Base-by-base conservation (phyloP, 2,329 filamentous ascomycete species). In the Pseudogymnoascus sp. region DNA sequence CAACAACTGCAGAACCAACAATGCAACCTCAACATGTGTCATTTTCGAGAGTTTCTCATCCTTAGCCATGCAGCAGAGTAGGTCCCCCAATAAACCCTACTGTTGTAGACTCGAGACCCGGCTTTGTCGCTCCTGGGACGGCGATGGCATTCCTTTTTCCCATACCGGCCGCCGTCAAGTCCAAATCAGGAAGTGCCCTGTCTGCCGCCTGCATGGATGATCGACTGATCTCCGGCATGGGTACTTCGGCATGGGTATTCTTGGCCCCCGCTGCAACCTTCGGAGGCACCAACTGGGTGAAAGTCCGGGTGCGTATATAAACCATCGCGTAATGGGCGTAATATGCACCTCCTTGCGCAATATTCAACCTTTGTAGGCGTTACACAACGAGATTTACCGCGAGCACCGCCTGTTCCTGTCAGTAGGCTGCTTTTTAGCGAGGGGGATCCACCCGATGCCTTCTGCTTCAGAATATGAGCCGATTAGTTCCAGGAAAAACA, bases 211-310 rank as follows among this genome's bases (percentile, higher is more conserved):
- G 45, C 45, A 52, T 52, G 10, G 7, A 52, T 33, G 45, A 52
- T 52, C 45, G 26, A 52, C 45, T 52, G 45, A 52, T 52, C 45
- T 30, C 26, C 45, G 45, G 26, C 26, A 52, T 52, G 45, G 41
- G 45, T 52, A 52, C n/a, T 26, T n/a, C 45, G 45, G 26, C 26
- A 52, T 52, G 45, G 41, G 45, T 52, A 52, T n/a, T 26, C n/a
- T 19, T 52, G 26, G 45, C 26, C 26, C 45, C 15, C 9, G 26
- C 45, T 52, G 26, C 13, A 52, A 52, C 45, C 23, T 52, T 26
- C 15, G 45, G 45, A 15, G 26, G 45, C 45, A 52, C 26, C 15
- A 52, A 52, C 45, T 30, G 15, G 26, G 45, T n/a, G 26, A n/a
- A 33, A 19, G 5, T 52, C 45, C 26, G 45, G 45, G 15, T 33